Conservation (phyloP, 1,139 yeast species). For the Saccharomycopsis crataegensis region DNA sequence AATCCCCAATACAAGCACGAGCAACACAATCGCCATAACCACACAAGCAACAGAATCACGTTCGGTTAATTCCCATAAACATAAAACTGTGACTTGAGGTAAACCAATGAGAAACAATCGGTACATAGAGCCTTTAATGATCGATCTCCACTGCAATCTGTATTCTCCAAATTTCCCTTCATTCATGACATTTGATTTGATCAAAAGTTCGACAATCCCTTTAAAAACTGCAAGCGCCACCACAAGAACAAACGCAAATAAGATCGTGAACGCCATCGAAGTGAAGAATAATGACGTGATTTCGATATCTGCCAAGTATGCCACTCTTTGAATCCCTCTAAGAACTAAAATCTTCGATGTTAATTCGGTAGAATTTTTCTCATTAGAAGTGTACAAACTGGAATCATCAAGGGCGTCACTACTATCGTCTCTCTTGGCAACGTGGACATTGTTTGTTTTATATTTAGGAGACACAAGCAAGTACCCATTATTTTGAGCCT, state of each 20-base stretch:
- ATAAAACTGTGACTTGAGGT: conserved; percentile 59
- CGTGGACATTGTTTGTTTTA: background rate
- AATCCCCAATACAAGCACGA: conserved; percentile 46
- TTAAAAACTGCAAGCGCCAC: conserved; percentile 42
- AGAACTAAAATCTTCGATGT: conserved; percentile 42
- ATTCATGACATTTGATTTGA: conserved; percentile 37
- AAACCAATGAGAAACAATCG: conserved; percentile 71
- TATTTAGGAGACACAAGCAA: background rate
- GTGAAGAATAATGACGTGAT: conserved; percentile 68
- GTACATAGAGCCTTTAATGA: conserved; percentile 60
- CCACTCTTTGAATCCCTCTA: conserved; percentile 72
- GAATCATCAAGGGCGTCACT: conserved; percentile 41
- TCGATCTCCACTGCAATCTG: conserved; percentile 34
- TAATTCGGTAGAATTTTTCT: conserved; percentile 21
- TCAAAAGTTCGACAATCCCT: conserved; percentile 40
- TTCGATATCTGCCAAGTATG: conserved; percentile 60
- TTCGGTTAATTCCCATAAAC: conserved; percentile 68
- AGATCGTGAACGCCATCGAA: conserved; percentile 65
- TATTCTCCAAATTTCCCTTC: conserved; percentile 37
- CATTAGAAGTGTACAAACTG: conserved; percentile 52
- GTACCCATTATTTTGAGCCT: conserved; percentile 13
- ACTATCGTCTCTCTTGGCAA: conserved; percentile 9
- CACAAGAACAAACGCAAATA: conserved; percentile 59
- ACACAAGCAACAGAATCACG: conserved; percentile 71
- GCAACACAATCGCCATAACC: conserved; percentile 58